Base-by-base conservation (phyloP, 768 basidiomycete species). In the Dacryopinax spathularia region DNA sequence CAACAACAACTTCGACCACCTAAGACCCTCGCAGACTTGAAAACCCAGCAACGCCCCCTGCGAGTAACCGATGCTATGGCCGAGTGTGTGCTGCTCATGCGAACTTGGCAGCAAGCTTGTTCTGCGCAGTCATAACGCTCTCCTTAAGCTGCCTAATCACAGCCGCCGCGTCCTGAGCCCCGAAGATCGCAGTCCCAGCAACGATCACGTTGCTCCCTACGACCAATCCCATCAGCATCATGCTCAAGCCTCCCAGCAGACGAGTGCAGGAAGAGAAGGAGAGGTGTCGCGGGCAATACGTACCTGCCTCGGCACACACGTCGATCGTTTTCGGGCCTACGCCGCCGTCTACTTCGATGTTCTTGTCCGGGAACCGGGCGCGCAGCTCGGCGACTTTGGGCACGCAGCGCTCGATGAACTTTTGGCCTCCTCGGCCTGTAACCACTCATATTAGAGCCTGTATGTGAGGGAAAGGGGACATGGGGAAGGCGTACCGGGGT, bases 321-420 rank as follows among this genome's bases (percentile, higher is more conserved):
- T 81, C 88, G 64, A 96, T 81, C 1, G 92, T 98, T 68, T 87
- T 87, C 3, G 89, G 88, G 5, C 92, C 88, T n/a, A 99, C 88
- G 36, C 96, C 96, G 33, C 96, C 96, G 72, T 99, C 96, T 60
- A 99, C 96, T 75, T 99, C 91, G 65, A 99, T 97, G 71, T 98
- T 91, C 74, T 90, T 96, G 64, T 87, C 78, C 4, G 94, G 94
- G 78, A 96, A 98, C 29, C 93, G 84, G 34, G 80, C 78, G 16
- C 96, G 87, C 64, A 98, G 84, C 72, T 96, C 91, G 25, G 86
- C 76, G 16, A 98, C 92, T 77, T 99, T 97, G 67, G 88, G 85
- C 29, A 98, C 84, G 72, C 94, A 97, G 68, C 88, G 82, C 9
- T 91, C 87, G 69, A 97, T 77, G 75, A 99, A 98, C 74, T 95